Evolutionary conservation across 495 filamentous ascomycete genomes (phyloP).

Genomic region (Daldinia decipiens): DNA sequence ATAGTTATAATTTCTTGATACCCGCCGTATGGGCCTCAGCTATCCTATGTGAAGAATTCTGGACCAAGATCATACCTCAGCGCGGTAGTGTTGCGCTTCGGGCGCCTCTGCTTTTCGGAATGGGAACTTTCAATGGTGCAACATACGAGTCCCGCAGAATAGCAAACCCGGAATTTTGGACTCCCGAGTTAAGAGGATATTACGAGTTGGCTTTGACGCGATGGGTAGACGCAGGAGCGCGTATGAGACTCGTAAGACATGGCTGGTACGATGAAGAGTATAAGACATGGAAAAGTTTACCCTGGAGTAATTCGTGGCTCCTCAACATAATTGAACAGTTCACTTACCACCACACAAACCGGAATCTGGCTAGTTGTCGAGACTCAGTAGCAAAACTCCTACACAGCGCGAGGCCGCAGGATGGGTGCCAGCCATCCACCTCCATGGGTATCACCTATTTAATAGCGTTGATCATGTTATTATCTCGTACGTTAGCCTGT

Average conservation of each 20-base stretch:
- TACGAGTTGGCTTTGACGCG: neutral
- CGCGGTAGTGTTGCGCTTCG: slow-evolving; percentile 7
- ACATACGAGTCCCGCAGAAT: neutral
- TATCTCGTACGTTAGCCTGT: neutral
- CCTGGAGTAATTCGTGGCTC: neutral
- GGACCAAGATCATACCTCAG: neutral
- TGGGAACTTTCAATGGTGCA: neutral
- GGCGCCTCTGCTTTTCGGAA: slow-evolving; percentile 2
- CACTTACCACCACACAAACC: neutral
- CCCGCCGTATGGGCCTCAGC: neutral
- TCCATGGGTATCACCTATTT: neutral
- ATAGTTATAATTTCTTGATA: neutral
- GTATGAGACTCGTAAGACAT: neutral
- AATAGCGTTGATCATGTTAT: neutral
- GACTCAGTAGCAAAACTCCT: neutral
- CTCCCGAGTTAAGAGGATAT: neutral
- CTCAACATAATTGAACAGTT: neutral
- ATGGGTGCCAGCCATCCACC: neutral
- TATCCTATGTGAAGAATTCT: slow-evolving; percentile 19
- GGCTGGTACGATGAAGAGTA: slow-evolving; percentile 1
- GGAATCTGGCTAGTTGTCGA: slow-evolving; percentile 5
- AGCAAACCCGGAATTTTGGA: neutral
- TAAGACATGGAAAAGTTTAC: neutral
- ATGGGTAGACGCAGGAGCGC: neutral
- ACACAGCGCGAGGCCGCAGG: neutral